Percentiles rank a stretch among this genome's conserved stretches.
Evolutionary conservation across 2,329 filamentous ascomycete species (phyloP).

Genomic region (Pseudocercospora fuligena): DNA sequence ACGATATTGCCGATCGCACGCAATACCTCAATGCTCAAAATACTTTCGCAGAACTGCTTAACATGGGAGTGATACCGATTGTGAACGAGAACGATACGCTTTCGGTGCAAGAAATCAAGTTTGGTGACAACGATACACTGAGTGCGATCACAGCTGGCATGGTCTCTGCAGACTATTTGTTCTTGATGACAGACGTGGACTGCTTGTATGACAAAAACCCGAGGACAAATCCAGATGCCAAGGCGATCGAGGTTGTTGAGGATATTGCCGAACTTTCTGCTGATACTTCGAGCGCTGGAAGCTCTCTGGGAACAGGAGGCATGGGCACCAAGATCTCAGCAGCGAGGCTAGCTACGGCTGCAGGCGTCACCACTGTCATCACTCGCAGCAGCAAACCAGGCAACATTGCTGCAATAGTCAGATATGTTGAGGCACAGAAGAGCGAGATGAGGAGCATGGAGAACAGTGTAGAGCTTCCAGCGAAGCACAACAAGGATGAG

Average conservation of each 20-base stretch:
- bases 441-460: slow-evolving; percentile 38
- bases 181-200: slow-evolving; percentile 98
- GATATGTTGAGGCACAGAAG: slow-evolving; percentile 72
- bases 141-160: slow-evolving; percentile 96
- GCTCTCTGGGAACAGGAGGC: slow-evolving; percentile 86
- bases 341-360: slow-evolving; percentile 87
- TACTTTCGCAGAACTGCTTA: slow-evolving; percentile 84
- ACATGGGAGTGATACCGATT: slow-evolving; percentile 96
- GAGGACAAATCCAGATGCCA: slow-evolving; percentile 79
- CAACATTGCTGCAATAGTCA: slow-evolving; percentile 86
- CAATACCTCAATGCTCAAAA: slow-evolving; percentile 97
- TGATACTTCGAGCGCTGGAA: slow-evolving; percentile 90
- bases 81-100: slow-evolving; percentile 99
- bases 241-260: slow-evolving; percentile 88
- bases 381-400: slow-evolving; percentile 91
- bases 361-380: slow-evolving; percentile 94
- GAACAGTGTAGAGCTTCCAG: slow-evolving; percentile 32
- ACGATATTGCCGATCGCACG: slow-evolving; percentile 94
- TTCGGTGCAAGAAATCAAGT: slow-evolving; percentile 97
- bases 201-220: slow-evolving; percentile 97
- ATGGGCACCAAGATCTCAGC: slow-evolving; percentile 98
- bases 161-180: slow-evolving; percentile 95
- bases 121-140: slow-evolving; percentile 97
- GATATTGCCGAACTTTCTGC: slow-evolving; percentile 83
- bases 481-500: slow-evolving; percentile 18